phyloP scores from a whole-genome alignment of 305 asterid species.

The Fraxinus sp. region DNA sequence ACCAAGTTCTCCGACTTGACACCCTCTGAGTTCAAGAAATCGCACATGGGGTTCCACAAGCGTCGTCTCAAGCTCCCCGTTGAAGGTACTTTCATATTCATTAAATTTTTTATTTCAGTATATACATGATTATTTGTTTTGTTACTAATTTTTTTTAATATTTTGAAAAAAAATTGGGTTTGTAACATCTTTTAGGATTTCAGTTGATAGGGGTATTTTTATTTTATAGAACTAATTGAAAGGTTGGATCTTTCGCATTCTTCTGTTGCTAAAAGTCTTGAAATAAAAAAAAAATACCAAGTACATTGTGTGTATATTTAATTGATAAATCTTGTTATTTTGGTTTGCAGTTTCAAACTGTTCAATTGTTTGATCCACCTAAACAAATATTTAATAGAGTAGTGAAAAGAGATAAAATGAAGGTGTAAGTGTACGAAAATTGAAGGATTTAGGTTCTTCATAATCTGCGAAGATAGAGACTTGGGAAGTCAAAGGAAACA shows the following conservation, averaged over 20 bases:
- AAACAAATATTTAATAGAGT: not conserved
- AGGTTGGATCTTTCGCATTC: too few relatives aligned
- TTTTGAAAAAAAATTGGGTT: too few relatives aligned
- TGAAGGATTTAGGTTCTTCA: not conserved
- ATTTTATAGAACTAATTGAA: too few relatives aligned
- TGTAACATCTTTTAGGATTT: too few relatives aligned
- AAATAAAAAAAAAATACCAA: too few relatives aligned
- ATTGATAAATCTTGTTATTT: not conserved
- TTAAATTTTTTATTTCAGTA: too few relatives aligned
- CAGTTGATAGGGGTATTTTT: too few relatives aligned
- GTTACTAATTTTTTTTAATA: too few relatives aligned
- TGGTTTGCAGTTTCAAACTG: not conserved
- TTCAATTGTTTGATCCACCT: not conserved
- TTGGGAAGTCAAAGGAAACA: not conserved
- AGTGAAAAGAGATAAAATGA: not conserved
- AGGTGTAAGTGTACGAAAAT: not conserved
- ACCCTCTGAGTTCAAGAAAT: constrained; percentile 67
- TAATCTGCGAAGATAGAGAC: not conserved
- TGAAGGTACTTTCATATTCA: too few relatives aligned
- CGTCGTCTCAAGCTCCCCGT: constrained; percentile 41
- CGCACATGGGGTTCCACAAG: constrained; percentile 54
- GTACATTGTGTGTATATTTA: too few relatives aligned
- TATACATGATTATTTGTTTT: too few relatives aligned
- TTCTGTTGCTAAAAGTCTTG: too few relatives aligned
- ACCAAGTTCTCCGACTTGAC: constrained; percentile 81